phyloP scores from a whole-genome alignment of 495 filamentous ascomycete genomes.

The Penicillium flavigenum region DNA sequence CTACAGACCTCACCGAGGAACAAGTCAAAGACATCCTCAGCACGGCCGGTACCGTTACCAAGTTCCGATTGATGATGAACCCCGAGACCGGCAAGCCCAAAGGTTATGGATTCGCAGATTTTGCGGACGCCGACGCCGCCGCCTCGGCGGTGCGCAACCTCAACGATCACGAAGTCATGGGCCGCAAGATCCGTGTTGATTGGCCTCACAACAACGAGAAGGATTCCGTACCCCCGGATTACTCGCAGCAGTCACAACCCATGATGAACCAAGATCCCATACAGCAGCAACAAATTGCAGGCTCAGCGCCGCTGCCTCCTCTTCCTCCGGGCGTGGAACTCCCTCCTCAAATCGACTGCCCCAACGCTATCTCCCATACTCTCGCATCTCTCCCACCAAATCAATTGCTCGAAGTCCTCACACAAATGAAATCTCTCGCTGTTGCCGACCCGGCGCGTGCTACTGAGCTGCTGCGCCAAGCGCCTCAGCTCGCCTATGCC shows the following conservation, averaged over 20 bases:
- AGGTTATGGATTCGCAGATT: constrained; percentile 95
- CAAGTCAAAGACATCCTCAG: constrained; percentile 90
- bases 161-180: constrained; percentile 95
- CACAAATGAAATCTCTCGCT: constrained; percentile 89
- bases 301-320: constrained; percentile 60
- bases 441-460: constrained; percentile 78
- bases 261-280: constrained; percentile 23
- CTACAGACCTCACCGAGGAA: constrained; percentile 83
- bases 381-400: constrained; percentile 79
- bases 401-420: constrained; percentile 90
- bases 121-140: constrained; percentile 83
- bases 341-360: constrained; percentile 73
- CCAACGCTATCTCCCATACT: constrained; percentile 88
- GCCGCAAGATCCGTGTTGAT: constrained; percentile 88
- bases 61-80: constrained; percentile 93
- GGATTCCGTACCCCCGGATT: constrained; percentile 61
- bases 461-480: constrained; percentile 81
- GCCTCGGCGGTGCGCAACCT: constrained; percentile 94
- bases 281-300: constrained; percentile 28
- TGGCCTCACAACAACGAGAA: constrained; percentile 89
- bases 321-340: constrained; percentile 83
- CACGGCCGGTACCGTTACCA: constrained; percentile 81
- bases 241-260: constrained; percentile 38
- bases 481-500: constrained; percentile 91
- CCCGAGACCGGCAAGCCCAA: constrained; percentile 92